A percentile compares a stretch with the other conserved stretches of the same genome.
Conservation (phyloP, 208 protist genomes). For the Leishmania martiniquensis region DNA sequence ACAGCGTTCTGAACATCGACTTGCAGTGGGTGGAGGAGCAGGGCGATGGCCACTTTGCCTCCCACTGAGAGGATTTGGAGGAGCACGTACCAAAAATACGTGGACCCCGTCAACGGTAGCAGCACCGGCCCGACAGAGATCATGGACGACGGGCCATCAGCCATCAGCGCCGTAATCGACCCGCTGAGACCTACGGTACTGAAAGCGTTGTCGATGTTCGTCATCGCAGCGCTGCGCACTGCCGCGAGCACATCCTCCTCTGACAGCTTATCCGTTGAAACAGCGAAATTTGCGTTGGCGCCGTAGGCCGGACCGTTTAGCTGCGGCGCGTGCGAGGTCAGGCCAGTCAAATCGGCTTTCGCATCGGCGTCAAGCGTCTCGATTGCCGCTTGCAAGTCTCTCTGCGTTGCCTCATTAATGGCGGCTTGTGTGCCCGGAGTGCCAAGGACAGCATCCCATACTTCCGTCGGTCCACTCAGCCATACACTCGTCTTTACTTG, state of each 20-base stretch:
- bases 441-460: neutral
- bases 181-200: neutral
- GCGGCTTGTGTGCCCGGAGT: neutral
- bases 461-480: slow-evolving; percentile 5
- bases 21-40: slow-evolving; percentile 5
- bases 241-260: slow-evolving; percentile 6
- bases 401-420: neutral
- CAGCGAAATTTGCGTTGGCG: neutral
- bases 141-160: slow-evolving; percentile 6
- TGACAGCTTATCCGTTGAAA: neutral
- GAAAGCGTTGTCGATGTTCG: slow-evolving; percentile 3
- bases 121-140: neutral
- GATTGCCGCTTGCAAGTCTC: slow-evolving; percentile 2
- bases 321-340: slow-evolving; percentile 1
- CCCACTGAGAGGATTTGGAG: neutral
- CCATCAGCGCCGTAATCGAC: slow-evolving; percentile 4
- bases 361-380: slow-evolving; percentile 2
- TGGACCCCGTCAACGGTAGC: slow-evolving; percentile 16
- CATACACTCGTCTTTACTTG: neutral
- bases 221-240: slow-evolving; percentile 7
- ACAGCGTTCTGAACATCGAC: slow-evolving; percentile 15
- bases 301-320: slow-evolving; percentile 12
- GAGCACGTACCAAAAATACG: slow-evolving; percentile 19
- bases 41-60: too few species aligned
- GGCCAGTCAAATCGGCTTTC: neutral